These are phyloP conservation scores for Cladorrhinum sp. DNA, from an alignment of 2,329 filamentous ascomycete species.

Conservation along the genomic window DNA sequence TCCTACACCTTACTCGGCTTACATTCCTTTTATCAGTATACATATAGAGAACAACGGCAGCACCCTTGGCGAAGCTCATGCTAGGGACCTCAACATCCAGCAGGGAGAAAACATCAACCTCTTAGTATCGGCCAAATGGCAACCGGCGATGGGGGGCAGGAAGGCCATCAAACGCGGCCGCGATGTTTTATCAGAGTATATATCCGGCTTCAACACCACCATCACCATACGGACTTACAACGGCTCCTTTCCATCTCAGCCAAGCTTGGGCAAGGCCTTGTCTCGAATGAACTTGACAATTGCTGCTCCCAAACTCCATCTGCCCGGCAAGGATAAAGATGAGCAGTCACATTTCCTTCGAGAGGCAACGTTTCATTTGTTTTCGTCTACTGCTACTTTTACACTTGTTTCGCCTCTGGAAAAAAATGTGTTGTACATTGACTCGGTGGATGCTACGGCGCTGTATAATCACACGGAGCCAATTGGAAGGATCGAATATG, in stretches of 20 bases:
- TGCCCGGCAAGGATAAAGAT: conserved; percentile 50
- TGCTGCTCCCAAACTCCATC: conserved; percentile 63
- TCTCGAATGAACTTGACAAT: conserved; percentile 69
- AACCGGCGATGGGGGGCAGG: conserved; percentile 63
- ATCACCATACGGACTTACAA: conserved; percentile 70
- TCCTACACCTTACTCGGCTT: conserved; percentile 80
- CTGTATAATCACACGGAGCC: conserved; percentile 77
- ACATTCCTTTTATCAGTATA: conserved; percentile 76
- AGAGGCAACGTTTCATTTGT: conserved; percentile 80
- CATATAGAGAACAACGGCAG: conserved; percentile 72
- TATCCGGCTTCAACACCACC: conserved; percentile 84
- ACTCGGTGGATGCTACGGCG: conserved; percentile 77
- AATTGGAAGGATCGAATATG: conserved; percentile 74
- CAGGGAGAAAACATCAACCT: conserved; percentile 72
- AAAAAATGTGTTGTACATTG: conserved; percentile 71
- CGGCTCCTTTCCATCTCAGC: conserved; percentile 70
- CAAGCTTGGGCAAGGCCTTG: conserved; percentile 68
- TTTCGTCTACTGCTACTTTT: conserved; percentile 84
- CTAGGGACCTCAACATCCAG: conserved; percentile 59
- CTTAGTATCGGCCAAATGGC: conserved; percentile 68
- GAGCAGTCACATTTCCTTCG: conserved; percentile 69
- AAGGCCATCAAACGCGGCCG: conserved; percentile 60
- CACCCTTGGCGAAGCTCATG: conserved; percentile 70
- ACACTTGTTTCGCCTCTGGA: conserved; percentile 74
- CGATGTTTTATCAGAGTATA: conserved; percentile 76